Base-by-base conservation (phyloP, 108 stramenopile genomes). In the Discostella pseudostelligera region DNA sequence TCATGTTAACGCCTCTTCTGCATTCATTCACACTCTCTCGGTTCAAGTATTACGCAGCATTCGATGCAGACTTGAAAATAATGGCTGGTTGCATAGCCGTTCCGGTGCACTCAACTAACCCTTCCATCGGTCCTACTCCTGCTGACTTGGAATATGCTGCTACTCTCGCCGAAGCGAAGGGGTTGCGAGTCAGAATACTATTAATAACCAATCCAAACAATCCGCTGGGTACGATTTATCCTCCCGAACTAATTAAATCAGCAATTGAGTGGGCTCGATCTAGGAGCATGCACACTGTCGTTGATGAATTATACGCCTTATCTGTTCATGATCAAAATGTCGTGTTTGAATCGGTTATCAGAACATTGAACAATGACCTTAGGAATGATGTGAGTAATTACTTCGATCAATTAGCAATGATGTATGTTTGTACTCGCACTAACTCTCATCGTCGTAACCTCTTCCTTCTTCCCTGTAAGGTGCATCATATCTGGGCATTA, bases 151-250 rank as follows among this genome's bases (percentile, higher is more conserved):
- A 96, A 24, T 37, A 68, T 44, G 94, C 89, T 56, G 80, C 70
- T 26, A 70, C 47, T 28, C 48, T 20, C 14, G 73, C 70, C 24
- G 74, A 76, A 62, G 78, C 65, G 11, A 66, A 80, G 64, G 88
- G 89, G 25, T 50, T 85, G 43, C 82, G 81, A 58, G 85, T 82
- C 16, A 83, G 76, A 46, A 86, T 93, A 26, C 59, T 97, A 0
- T 70, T 97, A 47, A 68, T 97, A 20, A 90, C 90, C 22, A 95
- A 96, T 59, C 96, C 96, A 8, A 84, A 92, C 73, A 97, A 96
- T 73, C 96, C 96, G n/a, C 77, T 96, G 42, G 96, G 91, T 8
- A 75, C 81, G 8, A 78, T 87, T 55, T 92, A 95, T 56, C 29
- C 57, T 17, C 77, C 84, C 5, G 69, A 84, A 13, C 70, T 76